Evolutionary conservation across 1,284 basidiomycete genomes (phyloP).

Genomic region (Rhodotorula sp.): DNA sequence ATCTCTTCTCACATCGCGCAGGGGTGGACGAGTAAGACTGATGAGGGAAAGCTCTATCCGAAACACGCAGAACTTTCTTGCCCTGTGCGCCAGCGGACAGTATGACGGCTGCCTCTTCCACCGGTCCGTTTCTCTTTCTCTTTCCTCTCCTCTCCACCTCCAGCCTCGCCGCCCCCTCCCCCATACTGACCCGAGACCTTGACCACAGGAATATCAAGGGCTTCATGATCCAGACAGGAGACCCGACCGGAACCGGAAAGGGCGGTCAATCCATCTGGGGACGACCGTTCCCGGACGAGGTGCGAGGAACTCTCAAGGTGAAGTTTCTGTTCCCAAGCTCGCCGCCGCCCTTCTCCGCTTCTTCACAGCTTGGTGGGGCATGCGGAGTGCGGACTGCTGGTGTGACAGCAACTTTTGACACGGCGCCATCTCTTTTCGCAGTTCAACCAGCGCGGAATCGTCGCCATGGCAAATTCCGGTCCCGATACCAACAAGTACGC

Average conservation of each 20-base stretch:
- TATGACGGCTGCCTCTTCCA: slow-evolving; percentile 88
- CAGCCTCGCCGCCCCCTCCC: neutral
- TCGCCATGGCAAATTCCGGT: slow-evolving; percentile 97
- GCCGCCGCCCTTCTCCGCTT: neutral
- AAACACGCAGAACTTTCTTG: slow-evolving; percentile 82
- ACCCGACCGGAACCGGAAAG: slow-evolving; percentile 53
- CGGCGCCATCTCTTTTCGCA: slow-evolving; percentile 47
- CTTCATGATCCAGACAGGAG: slow-evolving; percentile 70
- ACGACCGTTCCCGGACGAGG: slow-evolving; percentile 80
- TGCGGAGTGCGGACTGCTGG: neutral
- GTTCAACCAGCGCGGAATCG: slow-evolving; percentile 89
- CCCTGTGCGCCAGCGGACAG: slow-evolving; percentile 82
- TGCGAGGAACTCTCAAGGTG: slow-evolving; percentile 86
- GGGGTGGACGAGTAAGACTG: neutral
- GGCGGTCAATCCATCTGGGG: slow-evolving; percentile 60
- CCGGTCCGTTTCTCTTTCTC: slow-evolving; percentile 49
- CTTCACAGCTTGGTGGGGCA: too few relatives aligned
- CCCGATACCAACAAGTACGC: slow-evolving; percentile 82
- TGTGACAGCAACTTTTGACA: neutral
- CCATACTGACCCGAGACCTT: neutral
- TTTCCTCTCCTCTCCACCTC: neutral
- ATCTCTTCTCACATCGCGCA: neutral
- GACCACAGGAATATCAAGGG: slow-evolving; percentile 73
- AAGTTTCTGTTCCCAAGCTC: slow-evolving; percentile 29
- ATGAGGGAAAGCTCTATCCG: neutral